Evolutionary conservation across 2,329 filamentous ascomycete species (phyloP).

Genomic region (Talaromyces sp.): DNA sequence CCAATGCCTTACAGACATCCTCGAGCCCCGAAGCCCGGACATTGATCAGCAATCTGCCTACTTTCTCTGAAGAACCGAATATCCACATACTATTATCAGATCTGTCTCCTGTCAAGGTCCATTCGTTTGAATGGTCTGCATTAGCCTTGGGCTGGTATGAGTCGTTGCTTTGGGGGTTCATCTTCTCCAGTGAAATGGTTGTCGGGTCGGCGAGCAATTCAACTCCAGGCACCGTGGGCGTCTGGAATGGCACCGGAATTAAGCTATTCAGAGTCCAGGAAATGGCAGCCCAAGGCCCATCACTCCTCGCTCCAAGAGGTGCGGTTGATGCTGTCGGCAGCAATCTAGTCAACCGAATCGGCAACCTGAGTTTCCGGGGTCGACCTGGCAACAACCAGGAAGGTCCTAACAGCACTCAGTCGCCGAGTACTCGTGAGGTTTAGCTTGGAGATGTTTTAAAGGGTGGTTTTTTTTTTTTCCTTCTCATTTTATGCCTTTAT

Average conservation of each 20-base stretch:
- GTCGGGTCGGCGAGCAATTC: constrained; percentile 39
- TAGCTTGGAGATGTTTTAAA: constrained; percentile 12
- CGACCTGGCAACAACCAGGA: constrained; percentile 32
- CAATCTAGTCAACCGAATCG: constrained; percentile 82
- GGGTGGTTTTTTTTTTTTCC: neutral
- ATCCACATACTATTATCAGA: constrained; percentile 66
- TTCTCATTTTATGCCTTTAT: neutral
- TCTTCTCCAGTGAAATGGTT: constrained; percentile 87
- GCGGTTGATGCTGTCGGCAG: constrained; percentile 91
- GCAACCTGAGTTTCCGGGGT: constrained; percentile 68
- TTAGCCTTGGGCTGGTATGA: constrained; percentile 93
- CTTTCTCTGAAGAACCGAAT: constrained; percentile 48
- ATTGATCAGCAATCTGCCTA: constrained; percentile 39
- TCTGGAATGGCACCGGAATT: constrained; percentile 90
- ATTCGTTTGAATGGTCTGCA: constrained; percentile 92
- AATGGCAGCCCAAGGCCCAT: constrained; percentile 72
- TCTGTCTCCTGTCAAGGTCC: constrained; percentile 67
- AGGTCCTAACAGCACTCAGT: constrained; percentile 22
- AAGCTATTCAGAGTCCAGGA: constrained; percentile 88
- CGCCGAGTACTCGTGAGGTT: constrained; percentile 33
- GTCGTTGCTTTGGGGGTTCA: constrained; percentile 85
- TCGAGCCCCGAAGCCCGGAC: constrained; percentile 37
- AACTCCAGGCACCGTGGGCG: constrained; percentile 77
- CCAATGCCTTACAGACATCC: constrained; percentile 39
- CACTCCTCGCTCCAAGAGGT: constrained; percentile 76